Base-by-base conservation (phyloP, 2,329 filamentous ascomycete species). In the Aureobasidium uvarum region DNA sequence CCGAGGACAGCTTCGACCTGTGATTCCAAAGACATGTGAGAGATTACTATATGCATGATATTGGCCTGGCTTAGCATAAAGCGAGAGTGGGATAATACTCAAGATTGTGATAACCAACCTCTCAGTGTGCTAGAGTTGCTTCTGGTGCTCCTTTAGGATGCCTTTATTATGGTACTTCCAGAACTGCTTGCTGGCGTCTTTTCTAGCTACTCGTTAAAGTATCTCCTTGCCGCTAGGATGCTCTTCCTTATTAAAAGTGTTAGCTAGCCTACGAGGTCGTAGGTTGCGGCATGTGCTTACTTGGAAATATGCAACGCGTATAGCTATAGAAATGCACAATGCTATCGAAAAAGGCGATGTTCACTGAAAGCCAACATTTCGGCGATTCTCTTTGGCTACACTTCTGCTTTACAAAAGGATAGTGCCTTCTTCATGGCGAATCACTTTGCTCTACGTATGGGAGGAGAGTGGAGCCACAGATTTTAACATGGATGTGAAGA, bases 81-180 rank as follows among this genome's bases (percentile, higher is more conserved):
- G 18, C 7, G 41, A n/a, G 16, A 10, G 18, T 43, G 18, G 2
- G 18, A 10, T 20, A n/a, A 2, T n/a, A 14, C 5, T 31, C 14
- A 18, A 4, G 45, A 6, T 16, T 38, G 36, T 38, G 2, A 31
- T 31, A 31, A 31, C 3, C 28, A 2, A 31, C 28, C 43, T 20
- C 10, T 4, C 13, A 0, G 18, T 5, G 13, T 18, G 13, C 39
- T 41, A 14, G 72, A 94, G 83, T 77, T 90, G 89, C 58, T 81
- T 84, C 73, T 86, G 83, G 78, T 94, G 95, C 81, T 95, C 94
- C 74, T 91, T 89, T 71, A 96, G 80, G 50, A 96, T 90, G 72
- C 81, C 81, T 75, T 93, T 89, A 76, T 90, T 90, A 82, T 96
- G 92, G 79, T 95, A 96, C 82, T 87, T 74, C 70, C 72, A 75